A percentile compares a stretch with the other conserved stretches of the same genome.
These are phyloP conservation scores for Biscogniauxia sp. DNA, from an alignment of 2,329 filamentous ascomycete species.

Conservation along the genomic window DNA sequence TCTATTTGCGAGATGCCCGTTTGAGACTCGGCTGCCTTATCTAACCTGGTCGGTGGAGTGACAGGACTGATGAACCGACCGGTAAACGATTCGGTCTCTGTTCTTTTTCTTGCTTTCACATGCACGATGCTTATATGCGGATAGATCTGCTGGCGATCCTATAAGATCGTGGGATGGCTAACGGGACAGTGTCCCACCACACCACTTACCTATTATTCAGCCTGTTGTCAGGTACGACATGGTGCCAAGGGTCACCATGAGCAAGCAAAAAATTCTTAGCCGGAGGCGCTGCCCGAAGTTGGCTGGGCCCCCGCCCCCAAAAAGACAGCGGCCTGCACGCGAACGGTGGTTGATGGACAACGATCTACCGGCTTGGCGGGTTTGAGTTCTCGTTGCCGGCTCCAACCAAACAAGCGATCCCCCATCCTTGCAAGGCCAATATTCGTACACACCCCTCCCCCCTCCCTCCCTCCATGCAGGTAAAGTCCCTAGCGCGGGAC, in stretches of 20 bases:
- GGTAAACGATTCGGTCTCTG: not conserved
- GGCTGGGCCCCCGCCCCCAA: not conserved
- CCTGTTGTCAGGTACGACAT: not conserved
- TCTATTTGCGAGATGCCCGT: too few species aligned
- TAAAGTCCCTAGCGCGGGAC: not conserved
- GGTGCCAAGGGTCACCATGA: not conserved
- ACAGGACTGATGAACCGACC: not conserved
- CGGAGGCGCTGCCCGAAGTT: not conserved
- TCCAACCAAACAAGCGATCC: slow-evolving; percentile 6
- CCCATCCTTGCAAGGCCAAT: not conserved
- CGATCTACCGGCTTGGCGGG: slow-evolving; percentile 30
- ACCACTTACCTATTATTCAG: not conserved
- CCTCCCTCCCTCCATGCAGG: not conserved
- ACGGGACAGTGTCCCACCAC: not conserved
- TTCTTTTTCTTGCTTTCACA: not conserved
- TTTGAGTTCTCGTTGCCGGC: slow-evolving; percentile 12
- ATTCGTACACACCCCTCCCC: too few species aligned
- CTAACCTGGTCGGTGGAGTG: not conserved
- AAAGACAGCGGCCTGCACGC: slow-evolving; percentile 5
- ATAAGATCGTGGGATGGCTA: not conserved
- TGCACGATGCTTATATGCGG: not conserved
- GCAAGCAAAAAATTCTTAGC: too few species aligned
- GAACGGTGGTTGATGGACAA: slow-evolving; percentile 15
- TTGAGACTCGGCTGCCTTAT: not conserved
- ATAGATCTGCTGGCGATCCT: not conserved